phyloP scores from a whole-genome alignment of 805 yeast species.

The Torulaspora franciscae region DNA sequence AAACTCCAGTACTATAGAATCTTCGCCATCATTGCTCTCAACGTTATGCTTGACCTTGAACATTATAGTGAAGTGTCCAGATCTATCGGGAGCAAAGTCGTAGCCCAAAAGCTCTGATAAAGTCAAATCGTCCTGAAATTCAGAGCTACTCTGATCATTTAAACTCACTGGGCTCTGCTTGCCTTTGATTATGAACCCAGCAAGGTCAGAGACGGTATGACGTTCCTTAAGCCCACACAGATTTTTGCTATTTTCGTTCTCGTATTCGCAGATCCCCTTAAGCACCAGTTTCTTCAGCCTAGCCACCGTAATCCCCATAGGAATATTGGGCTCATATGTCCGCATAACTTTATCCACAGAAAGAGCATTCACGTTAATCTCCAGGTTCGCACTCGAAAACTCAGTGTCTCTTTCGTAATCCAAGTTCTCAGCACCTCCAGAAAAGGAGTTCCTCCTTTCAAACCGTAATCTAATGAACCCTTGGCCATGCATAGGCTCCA shows the following conservation, averaged over 20 bases:
- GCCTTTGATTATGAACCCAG: conserved; percentile 26
- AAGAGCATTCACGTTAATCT: conserved; percentile 23
- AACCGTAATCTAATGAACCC: conserved; percentile 17
- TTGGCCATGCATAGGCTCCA: conserved; percentile 16
- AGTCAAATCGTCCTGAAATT: conserved; percentile 21
- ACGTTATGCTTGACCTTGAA: conserved; percentile 28
- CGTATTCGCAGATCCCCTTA: conserved; percentile 18
- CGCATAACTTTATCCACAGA: conserved; percentile 19
- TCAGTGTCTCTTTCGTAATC: conserved; percentile 18
- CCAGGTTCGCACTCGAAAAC: conserved; percentile 17
- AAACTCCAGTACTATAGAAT: conserved; percentile 20
- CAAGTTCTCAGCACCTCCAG: conserved; percentile 9
- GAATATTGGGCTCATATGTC: conserved; percentile 9
- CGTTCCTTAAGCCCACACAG: conserved; percentile 15
- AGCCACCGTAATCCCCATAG: conserved; percentile 17
- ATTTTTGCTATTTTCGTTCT: conserved; percentile 10
- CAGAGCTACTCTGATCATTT: conserved; percentile 14
- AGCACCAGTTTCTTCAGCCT: conserved; percentile 19
- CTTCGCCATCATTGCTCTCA: conserved; percentile 6
- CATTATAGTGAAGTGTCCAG: conserved; percentile 29
- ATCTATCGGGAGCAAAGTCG: conserved; percentile 36
- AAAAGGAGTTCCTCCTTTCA: conserved; percentile 7
- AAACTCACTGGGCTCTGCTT: conserved; percentile 13
- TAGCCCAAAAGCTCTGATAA: conserved; percentile 31
- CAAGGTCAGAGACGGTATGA: conserved; percentile 19